These are phyloP conservation scores for Dentipellis fragilis DNA, from an alignment of 768 basidiomycete species.

Conservation along the genomic window DNA sequence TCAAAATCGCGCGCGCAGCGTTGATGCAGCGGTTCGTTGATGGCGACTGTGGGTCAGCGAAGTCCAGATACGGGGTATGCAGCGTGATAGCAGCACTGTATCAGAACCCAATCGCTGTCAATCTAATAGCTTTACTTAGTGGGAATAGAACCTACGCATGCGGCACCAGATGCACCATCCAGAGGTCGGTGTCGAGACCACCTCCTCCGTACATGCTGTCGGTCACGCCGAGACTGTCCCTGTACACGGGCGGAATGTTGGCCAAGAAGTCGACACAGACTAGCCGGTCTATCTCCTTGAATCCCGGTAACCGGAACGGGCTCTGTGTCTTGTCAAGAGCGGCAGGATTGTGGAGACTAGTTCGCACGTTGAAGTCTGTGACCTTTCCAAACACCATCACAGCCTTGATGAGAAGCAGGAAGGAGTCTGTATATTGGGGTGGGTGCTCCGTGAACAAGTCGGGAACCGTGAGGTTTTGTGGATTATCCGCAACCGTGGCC, in stretches of 20 bases:
- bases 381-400: slow-evolving; percentile 80
- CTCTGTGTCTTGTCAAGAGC: slow-evolving; percentile 65
- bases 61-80: slow-evolving; percentile 77
- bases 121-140: neutral
- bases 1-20: slow-evolving; percentile 64
- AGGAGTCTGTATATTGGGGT: slow-evolving; percentile 73
- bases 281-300: slow-evolving; percentile 60
- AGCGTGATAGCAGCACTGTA: slow-evolving; percentile 77
- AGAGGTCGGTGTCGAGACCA: slow-evolving; percentile 70
- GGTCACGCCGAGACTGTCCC: slow-evolving; percentile 51
- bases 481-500: slow-evolving; percentile 57
- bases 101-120: slow-evolving; percentile 3
- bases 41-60: slow-evolving; percentile 49
- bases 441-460: slow-evolving; percentile 65
- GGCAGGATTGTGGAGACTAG: slow-evolving; percentile 55
- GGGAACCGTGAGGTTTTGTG: slow-evolving; percentile 57
- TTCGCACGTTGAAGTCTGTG: slow-evolving; percentile 76
- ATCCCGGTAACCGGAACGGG: slow-evolving; percentile 58
- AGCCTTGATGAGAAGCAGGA: slow-evolving; percentile 71
- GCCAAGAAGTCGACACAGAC: slow-evolving; percentile 59
- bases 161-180: slow-evolving; percentile 79
- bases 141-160: slow-evolving; percentile 54
- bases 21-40: slow-evolving; percentile 69
- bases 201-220: slow-evolving; percentile 42
- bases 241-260: slow-evolving; percentile 59